Evolutionary conservation across 2,329 filamentous ascomycete species (phyloP).

Genomic region (Fusarium virguliforme): DNA sequence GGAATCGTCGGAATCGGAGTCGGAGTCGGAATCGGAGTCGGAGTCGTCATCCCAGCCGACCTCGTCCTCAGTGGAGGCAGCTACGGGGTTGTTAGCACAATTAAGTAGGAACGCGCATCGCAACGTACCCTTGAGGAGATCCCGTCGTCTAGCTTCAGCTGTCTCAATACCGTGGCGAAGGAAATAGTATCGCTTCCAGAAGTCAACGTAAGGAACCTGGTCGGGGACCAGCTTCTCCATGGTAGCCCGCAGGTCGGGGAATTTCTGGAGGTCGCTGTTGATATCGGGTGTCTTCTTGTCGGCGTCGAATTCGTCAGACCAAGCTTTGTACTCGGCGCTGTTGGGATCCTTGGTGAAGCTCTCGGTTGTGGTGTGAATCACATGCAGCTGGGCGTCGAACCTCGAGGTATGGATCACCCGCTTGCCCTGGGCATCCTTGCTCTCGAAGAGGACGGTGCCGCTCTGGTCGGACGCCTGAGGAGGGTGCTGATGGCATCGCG

Average conservation of each 20-base stretch:
- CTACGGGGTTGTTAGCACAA: slow-evolving; percentile 57
- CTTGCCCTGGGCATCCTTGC: slow-evolving; percentile 90
- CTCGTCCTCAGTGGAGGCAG: slow-evolving; percentile 80
- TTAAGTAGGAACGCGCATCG: slow-evolving; percentile 3
- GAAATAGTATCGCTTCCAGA: slow-evolving; percentile 98
- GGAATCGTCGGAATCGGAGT: slow-evolving; percentile 37
- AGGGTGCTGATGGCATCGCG: slow-evolving; percentile 88
- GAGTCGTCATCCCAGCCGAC: slow-evolving; percentile 82
- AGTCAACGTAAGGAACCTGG: slow-evolving; percentile 87
- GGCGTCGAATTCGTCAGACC: slow-evolving; percentile 82
- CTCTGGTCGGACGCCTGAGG: slow-evolving; percentile 71
- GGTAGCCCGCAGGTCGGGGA: slow-evolving; percentile 85
- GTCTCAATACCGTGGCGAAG: slow-evolving; percentile 92
- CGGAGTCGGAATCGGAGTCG: slow-evolving; percentile 56
- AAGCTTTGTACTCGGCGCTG: slow-evolving; percentile 81
- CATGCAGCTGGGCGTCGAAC: slow-evolving; percentile 95
- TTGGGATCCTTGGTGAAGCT: slow-evolving; percentile 88
- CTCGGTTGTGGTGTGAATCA: slow-evolving; percentile 88
- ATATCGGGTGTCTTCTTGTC: slow-evolving; percentile 90
- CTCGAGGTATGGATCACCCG: slow-evolving; percentile 94
- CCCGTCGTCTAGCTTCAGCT: slow-evolving; percentile 88
- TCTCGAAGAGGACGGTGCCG: slow-evolving; percentile 88
- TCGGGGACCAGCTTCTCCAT: slow-evolving; percentile 99
- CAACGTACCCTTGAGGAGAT: slow-evolving; percentile 87
- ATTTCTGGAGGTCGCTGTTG: slow-evolving; percentile 84